phyloP scores from a whole-genome alignment of 2,329 filamentous ascomycete species.

The Hypoxylon sp. region DNA sequence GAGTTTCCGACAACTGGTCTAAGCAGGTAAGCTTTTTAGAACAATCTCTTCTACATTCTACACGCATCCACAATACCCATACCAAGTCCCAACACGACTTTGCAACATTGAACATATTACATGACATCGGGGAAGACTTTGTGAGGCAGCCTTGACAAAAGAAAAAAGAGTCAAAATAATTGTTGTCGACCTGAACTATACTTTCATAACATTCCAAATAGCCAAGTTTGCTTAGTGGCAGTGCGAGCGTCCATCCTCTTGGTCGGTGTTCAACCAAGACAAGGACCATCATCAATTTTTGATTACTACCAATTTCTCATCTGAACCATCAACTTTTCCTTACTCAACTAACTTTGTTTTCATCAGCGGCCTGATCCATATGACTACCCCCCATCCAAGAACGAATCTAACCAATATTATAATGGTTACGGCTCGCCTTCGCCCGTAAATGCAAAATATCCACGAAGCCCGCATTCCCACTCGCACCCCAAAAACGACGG shows the following conservation, averaged over 20 bases:
- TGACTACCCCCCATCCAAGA: slow-evolving; percentile 47
- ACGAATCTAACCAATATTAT: slow-evolving; percentile 54
- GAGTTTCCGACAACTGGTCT: slow-evolving; percentile 54
- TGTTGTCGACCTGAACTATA: slow-evolving; percentile 8
- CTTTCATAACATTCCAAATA: slow-evolving; percentile 24
- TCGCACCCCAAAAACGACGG: slow-evolving; percentile 54
- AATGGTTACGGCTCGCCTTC: slow-evolving; percentile 53
- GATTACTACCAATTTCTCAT: slow-evolving; percentile 24
- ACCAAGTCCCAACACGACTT: slow-evolving; percentile 14
- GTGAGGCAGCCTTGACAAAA: slow-evolving; percentile 3
- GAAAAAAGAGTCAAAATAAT: slow-evolving; percentile 11
- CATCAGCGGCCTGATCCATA: slow-evolving; percentile 61
- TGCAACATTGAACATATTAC: slow-evolving; percentile 22
- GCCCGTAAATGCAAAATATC: slow-evolving; percentile 50
- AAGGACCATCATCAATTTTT: slow-evolving; percentile 40
- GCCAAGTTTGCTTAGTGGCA: slow-evolving; percentile 42
- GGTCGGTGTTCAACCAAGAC: slow-evolving; percentile 28
- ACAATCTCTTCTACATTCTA: slow-evolving; percentile 23
- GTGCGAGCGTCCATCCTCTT: slow-evolving; percentile 29
- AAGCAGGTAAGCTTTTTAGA: slow-evolving; percentile 51
- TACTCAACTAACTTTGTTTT: slow-evolving; percentile 20
- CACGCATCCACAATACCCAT: slow-evolving; percentile 5
- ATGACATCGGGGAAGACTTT: not conserved
- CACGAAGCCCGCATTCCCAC: slow-evolving; percentile 51
- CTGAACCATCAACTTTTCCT: slow-evolving; percentile 13